phyloP scores from a whole-genome alignment of 345 rosid genomes.

The Boechera divaricarpa region DNA sequence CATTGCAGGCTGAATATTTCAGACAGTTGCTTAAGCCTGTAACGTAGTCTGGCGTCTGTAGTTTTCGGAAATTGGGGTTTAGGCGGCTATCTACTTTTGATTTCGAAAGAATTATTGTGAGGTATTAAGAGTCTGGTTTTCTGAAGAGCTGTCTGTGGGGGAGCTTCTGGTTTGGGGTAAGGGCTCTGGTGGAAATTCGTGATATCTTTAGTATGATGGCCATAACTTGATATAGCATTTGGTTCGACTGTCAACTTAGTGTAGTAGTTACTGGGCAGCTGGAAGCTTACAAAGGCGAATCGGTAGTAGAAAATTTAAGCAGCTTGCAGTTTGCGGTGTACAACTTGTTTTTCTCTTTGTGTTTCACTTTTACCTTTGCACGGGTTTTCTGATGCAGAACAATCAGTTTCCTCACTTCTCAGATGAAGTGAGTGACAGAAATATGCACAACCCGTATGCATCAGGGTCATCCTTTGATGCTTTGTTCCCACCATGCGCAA shows the following conservation, averaged over 20 bases:
- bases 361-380: conserved; percentile 29
- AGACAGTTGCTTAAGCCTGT: conserved; percentile 98
- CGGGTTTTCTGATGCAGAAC: conserved; percentile 59
- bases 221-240: conserved; percentile 47
- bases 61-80: conserved; percentile 43
- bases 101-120: conserved; percentile 45
- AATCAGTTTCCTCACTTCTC: conserved; percentile 51
- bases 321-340: conserved; percentile 41
- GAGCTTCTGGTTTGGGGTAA: conserved; percentile 39
- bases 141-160: conserved; percentile 39
- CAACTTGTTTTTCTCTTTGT: conserved; percentile 33
- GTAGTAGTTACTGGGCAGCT: conserved; percentile 40
- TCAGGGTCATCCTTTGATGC: conserved; percentile 59
- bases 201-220: conserved; percentile 47
- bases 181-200: conserved; percentile 43
- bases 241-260: conserved; percentile 40
- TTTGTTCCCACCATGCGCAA: conserved; percentile 60
- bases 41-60: conserved; percentile 67
- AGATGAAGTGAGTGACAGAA: conserved; percentile 53
- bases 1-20: conserved; percentile 85
- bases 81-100: conserved; percentile 53
- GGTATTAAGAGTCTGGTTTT: conserved; percentile 43
- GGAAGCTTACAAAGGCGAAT: conserved; percentile 41
- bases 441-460: conserved; percentile 52
- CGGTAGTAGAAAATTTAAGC: conserved; percentile 39